Evolutionary conservation across 2,329 filamentous ascomycete genomes (phyloP).

Genomic region (Westerdykella ornata): DNA sequence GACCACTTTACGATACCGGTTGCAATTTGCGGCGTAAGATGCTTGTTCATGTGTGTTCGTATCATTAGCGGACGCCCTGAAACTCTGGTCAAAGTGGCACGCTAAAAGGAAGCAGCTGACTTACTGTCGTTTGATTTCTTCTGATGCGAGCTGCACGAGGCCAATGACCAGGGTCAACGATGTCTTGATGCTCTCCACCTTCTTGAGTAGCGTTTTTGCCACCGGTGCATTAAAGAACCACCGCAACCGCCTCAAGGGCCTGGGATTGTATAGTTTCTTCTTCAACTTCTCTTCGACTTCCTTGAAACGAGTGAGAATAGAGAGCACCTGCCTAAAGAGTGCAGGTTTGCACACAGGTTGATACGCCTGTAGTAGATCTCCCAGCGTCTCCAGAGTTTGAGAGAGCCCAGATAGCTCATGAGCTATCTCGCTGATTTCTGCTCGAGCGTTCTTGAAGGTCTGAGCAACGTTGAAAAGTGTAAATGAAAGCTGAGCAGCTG

Average conservation of each 20-base stretch:
- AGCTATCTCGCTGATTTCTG: conserved; percentile 15
- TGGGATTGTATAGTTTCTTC: conserved; percentile 3
- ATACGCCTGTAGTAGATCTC: conserved; percentile 5
- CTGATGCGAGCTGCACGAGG: conserved; percentile 11
- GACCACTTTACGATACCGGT: conserved; percentile 14
- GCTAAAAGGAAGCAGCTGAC: not conserved
- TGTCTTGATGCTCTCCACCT: conserved; percentile 17
- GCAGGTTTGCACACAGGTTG: conserved; percentile 8
- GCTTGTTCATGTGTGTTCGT: too few species aligned
- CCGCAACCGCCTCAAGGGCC: conserved; percentile 10
- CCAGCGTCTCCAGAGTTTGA: conserved; percentile 4
- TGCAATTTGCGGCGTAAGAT: not conserved
- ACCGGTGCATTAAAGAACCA: conserved; percentile 13
- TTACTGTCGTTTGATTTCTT: conserved; percentile 7
- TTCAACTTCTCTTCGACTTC: conserved; percentile 9
- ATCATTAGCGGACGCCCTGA: not conserved
- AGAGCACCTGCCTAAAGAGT: conserved; percentile 4
- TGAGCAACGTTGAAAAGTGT: conserved; percentile 13
- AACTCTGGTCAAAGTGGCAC: not conserved
- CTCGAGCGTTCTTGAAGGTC: conserved; percentile 12
- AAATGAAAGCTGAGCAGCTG: conserved; percentile 13
- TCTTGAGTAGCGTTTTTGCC: conserved; percentile 13
- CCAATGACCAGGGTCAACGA: conserved; percentile 9
- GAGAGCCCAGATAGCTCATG: conserved; percentile 8
- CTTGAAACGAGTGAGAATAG: conserved; percentile 6